Evolutionary conservation across 345 rosid genomes (phyloP), one percentile per base, ranked within the genome.

Genomic region (Melastoma malabathricum): DNA sequence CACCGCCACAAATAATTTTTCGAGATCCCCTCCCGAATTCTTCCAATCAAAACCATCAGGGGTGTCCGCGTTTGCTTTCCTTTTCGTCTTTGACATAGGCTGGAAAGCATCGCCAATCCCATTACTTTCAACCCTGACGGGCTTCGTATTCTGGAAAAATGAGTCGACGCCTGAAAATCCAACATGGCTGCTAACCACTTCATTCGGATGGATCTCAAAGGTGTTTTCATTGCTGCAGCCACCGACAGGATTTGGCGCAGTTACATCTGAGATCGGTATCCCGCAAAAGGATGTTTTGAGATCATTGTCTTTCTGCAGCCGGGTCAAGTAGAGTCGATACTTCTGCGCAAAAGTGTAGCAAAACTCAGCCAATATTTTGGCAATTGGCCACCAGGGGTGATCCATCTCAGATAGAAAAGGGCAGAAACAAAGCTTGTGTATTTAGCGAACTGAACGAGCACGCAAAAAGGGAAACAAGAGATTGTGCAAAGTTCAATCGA

Each of bases 291-390:
- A 68, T 48, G 62, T 58, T 62, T 69, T 84, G 0, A 53, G 46
- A 62, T 80, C 89, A 64, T 73, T 76, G 2, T 67, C 96, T 57
- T 80, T 84, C 71, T 80, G 96, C 57, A 86, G 56, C 55, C 98
- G 73, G 66, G 82, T 76, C 74, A 90, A 72, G 72, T 86, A 86
- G 58, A 90, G 92, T 13, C 98, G 92, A 64, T 90, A 90, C 62
- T 90, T 90, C 98, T 90, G 95, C 83, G 61, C 1, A 55, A 56
- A 10, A 44, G 44, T 55, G 31, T 54, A 27, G 38, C 3, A 0
- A 20, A 41, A 20, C 10, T 29, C 20, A 38, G 14, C 38, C 38
- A 16, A 15, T 20, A 51, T 25, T 51, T 41, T 50, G 41, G 45
- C 45, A 34, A n/a, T 15, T 25, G 34, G 10, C 20, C 22, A 23